Evolutionary conservation across 129 eudicot genomes (phyloP), one percentile per base, ranked within the genome.

Genomic region (Glebionis coronaria): DNA sequence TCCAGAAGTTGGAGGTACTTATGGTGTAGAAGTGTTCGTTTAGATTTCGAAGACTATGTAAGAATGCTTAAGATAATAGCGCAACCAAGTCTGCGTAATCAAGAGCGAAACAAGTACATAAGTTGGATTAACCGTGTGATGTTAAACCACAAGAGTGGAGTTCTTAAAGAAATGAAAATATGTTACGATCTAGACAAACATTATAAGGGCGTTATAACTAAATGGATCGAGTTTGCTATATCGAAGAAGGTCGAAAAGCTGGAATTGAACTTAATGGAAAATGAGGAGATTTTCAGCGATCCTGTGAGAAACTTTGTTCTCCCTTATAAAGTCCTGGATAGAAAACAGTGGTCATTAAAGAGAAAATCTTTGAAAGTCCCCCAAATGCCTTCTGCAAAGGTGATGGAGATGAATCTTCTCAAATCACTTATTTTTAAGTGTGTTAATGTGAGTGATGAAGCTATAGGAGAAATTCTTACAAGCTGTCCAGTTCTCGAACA

Each of bases 191-290:
- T 84, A 46, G 73, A 74, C 44, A 73, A 65, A 49, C 18, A 53
- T 14, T 69, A 69, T 1, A 70, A 63, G 54, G 19, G 12, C 16
- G 74, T 68, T 1, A 28, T 77, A 31, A 77, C 74, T 25, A 67
- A 67, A 16, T 84, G 85, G 89, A 55, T 81, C 16, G 63, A 77
- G 51, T 84, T 80, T 58, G 85, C 86, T 1, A 27, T 84, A n/a
- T 28, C 67, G 1, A 81, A 69, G 67, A 59, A 51, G 14, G 83
- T 74, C 23, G 72, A 70, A 27, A 78, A 47, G 38, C 78, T 80
- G 7, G 85, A 79, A 61, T n/a, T 84, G 65, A 80, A 84, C 66
- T 63, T 84, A 35, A 61, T 42, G 57, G 83, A 65, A 9, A 16
- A 20, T 31, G 81, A 69, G 29, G 70, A 67, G 19, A 19, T 14